A percentile compares a stretch with the other conserved stretches of the same genome.
Evolutionary conservation across 78 protist species (phyloP).

Genomic region (Acrasis kona): DNA sequence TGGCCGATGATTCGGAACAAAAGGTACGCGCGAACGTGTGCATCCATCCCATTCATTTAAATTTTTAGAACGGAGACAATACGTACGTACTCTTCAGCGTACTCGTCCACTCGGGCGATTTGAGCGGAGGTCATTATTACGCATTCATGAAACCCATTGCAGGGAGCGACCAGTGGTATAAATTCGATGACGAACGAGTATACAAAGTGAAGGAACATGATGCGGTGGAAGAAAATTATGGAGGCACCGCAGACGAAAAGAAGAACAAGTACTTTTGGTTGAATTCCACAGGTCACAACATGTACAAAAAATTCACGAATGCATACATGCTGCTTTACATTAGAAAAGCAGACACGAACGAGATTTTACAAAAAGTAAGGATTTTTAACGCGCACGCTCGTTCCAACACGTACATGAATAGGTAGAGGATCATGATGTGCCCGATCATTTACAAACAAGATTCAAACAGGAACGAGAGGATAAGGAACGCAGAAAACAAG

Average conservation of each 20-base stretch:
- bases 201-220: background rate
- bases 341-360: slow-evolving; percentile 35
- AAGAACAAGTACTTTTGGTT: background rate
- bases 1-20: slow-evolving; percentile 2
- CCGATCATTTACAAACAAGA: too few species aligned
- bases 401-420: too few species aligned
- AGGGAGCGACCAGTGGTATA: slow-evolving; percentile 36
- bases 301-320: slow-evolving; percentile 17
- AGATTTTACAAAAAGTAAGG: too few species aligned
- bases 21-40: too few species aligned
- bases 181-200: slow-evolving; percentile 89
- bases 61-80: background rate
- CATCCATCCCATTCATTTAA: background rate
- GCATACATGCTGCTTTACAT: slow-evolving; percentile 90
- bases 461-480: too few species aligned
- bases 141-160: slow-evolving; percentile 59
- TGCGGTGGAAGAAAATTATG: slow-evolving; percentile 6
- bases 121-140: slow-evolving; percentile 91
- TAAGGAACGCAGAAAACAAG: too few species aligned
- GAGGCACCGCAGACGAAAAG: slow-evolving; percentile 9
- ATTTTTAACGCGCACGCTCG: too few species aligned
- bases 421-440: too few species aligned
- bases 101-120: slow-evolving; percentile 88
- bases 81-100: slow-evolving; percentile 49
- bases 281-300: background rate